Evolutionary conservation across 805 yeast species (phyloP).

Genomic region (Nakazawaea holstii): DNA sequence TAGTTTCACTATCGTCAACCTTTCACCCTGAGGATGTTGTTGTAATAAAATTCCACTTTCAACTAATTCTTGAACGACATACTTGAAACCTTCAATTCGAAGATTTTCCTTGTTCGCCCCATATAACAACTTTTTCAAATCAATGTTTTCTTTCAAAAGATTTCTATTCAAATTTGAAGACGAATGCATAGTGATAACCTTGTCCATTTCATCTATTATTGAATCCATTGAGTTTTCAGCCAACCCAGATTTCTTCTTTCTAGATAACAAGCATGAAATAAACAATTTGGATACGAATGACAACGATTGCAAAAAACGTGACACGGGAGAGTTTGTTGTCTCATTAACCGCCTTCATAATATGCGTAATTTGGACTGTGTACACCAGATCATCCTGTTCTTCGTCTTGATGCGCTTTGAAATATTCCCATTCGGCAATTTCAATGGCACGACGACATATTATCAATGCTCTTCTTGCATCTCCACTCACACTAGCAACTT

Average conservation of each 20-base stretch:
- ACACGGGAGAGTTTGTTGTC: constrained; percentile 69
- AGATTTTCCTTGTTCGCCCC: constrained; percentile 13
- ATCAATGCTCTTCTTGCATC: constrained; percentile 93
- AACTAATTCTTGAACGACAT: constrained; percentile 59
- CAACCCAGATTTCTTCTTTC: constrained; percentile 60
- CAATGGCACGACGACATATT: constrained; percentile 85
- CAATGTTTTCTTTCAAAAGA: constrained; percentile 19
- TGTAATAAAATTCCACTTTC: constrained; percentile 75
- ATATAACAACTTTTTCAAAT: constrained; percentile 21
- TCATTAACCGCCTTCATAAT: constrained; percentile 77
- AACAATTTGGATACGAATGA: constrained; percentile 70
- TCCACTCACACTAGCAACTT: constrained; percentile 94
- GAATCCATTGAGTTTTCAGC: constrained; percentile 74
- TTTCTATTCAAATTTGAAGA: constrained; percentile 14
- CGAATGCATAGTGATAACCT: constrained; percentile 13
- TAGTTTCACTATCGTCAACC: constrained; percentile 58
- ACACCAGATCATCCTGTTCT: constrained; percentile 24
- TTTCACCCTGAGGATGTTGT: constrained; percentile 64
- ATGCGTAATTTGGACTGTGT: constrained; percentile 64
- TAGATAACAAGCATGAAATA: constrained; percentile 59
- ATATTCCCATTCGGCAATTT: constrained; percentile 69
- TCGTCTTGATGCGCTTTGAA: constrained; percentile 25
- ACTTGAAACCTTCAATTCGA: constrained; percentile 55
- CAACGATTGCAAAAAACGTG: constrained; percentile 49
- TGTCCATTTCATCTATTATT: constrained; percentile 66